These are phyloP conservation scores for Blastobotrys ciferrii DNA, from an alignment of 1,139 yeast genomes.

Conservation along the genomic window DNA sequence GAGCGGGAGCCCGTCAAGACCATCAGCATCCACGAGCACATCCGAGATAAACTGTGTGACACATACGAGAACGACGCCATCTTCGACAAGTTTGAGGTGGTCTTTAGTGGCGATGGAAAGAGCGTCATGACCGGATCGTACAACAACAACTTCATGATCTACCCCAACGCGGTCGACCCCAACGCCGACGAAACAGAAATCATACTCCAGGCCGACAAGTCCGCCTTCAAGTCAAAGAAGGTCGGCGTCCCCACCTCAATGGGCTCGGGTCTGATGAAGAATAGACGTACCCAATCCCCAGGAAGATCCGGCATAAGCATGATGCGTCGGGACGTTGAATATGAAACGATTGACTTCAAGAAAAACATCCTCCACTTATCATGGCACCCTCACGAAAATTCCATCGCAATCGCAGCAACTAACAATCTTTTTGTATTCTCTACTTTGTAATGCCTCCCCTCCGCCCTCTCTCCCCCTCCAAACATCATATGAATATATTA, in stretches of 20 bases:
- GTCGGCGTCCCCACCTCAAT: conserved; percentile 41
- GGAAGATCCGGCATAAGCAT: conserved; percentile 29
- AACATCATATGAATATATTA: conserved; percentile 2
- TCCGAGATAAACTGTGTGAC: conserved; percentile 90
- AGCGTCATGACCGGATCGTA: conserved; percentile 97
- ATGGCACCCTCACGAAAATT: conserved; percentile 97
- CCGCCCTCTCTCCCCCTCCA: neutral
- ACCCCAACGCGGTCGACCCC: conserved; percentile 67
- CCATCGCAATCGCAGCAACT: conserved; percentile 98
- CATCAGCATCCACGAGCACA: conserved; percentile 91
- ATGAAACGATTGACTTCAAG: conserved; percentile 88
- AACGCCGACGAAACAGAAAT: conserved; percentile 66
- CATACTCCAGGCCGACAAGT: conserved; percentile 93
- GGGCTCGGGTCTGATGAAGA: conserved; percentile 22
- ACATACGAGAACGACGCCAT: conserved; percentile 98
- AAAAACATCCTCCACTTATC: conserved; percentile 93
- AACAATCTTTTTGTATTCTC: conserved; percentile 61
- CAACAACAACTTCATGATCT: conserved; percentile 94
- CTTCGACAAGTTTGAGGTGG: conserved; percentile 97
- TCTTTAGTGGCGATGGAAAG: conserved; percentile 88
- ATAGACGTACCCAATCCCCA: conserved; percentile 25
- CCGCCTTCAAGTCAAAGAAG: conserved; percentile 87
- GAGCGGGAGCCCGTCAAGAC: conserved; percentile 92
- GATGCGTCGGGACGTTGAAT: conserved; percentile 51
- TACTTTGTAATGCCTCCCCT: conserved; percentile 27